Percentiles rank a stretch among this genome's conserved stretches.
Evolutionary conservation across 495 filamentous ascomycete species (phyloP).

Genomic region (Daldinia loculata): DNA sequence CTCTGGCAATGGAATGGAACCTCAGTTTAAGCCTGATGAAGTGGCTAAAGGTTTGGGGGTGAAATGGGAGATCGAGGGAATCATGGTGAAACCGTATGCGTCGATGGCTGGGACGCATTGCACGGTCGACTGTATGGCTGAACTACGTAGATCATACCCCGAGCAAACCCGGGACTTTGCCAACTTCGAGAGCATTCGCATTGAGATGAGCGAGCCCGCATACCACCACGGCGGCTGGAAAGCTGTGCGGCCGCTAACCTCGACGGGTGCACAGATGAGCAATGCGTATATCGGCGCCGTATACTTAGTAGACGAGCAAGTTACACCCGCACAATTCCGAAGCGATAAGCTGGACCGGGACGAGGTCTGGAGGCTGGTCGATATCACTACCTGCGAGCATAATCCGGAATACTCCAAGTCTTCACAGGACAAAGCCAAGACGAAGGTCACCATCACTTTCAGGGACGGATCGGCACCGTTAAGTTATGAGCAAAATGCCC

Average conservation of each 20-base stretch:
- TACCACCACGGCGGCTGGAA: conserved; percentile 55
- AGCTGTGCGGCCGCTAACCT: conserved; percentile 46
- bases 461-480: neutral
- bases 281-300: conserved; percentile 53
- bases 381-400: neutral
- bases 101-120: conserved; percentile 50
- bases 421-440: neutral
- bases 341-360: neutral
- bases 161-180: neutral
- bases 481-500: neutral
- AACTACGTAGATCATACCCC: neutral
- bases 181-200: neutral
- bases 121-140: conserved; percentile 19
- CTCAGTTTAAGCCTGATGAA: conserved; percentile 43
- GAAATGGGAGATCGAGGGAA: conserved; percentile 51
- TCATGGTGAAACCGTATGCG: conserved; percentile 54
- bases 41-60: conserved; percentile 50
- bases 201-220: conserved; percentile 32
- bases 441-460: neutral
- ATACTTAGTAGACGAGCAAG: conserved; percentile 52
- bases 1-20: conserved; percentile 45
- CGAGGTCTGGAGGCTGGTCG: neutral
- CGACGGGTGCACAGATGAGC: conserved; percentile 57
- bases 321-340: conserved; percentile 14
- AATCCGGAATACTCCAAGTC: neutral